These are phyloP conservation scores for Aspergillus chevalieri DNA, from an alignment of 2,329 filamentous ascomycete species.

Conservation along the genomic window DNA sequence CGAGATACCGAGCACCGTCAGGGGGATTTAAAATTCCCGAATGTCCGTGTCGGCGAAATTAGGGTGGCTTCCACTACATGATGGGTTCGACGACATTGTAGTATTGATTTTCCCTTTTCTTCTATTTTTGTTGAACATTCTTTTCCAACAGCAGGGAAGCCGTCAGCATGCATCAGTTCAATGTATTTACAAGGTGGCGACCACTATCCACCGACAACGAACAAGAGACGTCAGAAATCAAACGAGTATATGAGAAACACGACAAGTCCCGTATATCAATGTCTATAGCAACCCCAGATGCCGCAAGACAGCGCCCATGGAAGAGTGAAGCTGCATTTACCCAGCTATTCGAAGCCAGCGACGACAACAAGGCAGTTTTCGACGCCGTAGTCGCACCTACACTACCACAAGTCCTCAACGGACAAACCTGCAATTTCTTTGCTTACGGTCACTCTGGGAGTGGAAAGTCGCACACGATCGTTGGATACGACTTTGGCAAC, in stretches of 20 bases:
- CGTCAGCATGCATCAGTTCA: background rate
- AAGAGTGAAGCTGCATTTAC: constrained; percentile 20
- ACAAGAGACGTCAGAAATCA: background rate
- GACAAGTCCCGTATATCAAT: background rate
- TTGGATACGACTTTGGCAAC: constrained; percentile 39
- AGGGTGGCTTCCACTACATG: too few relatives aligned
- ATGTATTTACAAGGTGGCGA: background rate
- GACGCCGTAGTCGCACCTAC: constrained; percentile 27
- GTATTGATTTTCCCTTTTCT: too few relatives aligned
- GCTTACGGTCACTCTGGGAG: constrained; percentile 42
- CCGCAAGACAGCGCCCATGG: constrained; percentile 12
- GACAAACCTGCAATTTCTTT: constrained; percentile 38
- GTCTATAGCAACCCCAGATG: background rate
- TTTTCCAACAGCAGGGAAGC: too few relatives aligned
- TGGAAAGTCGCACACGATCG: constrained; percentile 39
- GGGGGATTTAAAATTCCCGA: too few relatives aligned
- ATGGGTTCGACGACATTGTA: too few relatives aligned
- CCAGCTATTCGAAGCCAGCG: constrained; percentile 14
- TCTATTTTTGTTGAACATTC: too few relatives aligned
- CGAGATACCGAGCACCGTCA: too few relatives aligned
- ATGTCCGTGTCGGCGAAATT: too few relatives aligned
- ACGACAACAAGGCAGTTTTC: constrained; percentile 24
- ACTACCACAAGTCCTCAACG: constrained; percentile 28
- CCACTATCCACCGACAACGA: background rate
- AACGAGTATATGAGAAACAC: background rate